These are phyloP conservation scores for Sclerotinia subarctica DNA, from an alignment of 2,329 filamentous ascomycete genomes.

Conservation along the genomic window DNA sequence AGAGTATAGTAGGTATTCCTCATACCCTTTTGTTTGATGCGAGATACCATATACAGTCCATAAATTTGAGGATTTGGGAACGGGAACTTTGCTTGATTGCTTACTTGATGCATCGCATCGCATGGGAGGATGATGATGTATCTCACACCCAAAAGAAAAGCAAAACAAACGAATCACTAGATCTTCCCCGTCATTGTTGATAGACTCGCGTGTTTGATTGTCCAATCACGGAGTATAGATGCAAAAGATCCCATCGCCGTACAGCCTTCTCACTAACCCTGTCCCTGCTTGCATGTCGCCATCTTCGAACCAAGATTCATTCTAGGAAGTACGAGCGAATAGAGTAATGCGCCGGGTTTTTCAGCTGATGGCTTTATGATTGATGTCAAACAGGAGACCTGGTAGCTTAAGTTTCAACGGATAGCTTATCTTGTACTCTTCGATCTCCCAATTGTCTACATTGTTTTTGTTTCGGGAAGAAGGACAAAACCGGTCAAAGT, in stretches of 20 bases:
- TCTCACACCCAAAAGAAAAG: not conserved
- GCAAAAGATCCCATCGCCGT: not conserved
- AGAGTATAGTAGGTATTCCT: too few species aligned
- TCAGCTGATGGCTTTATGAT: slow-evolving; percentile 2
- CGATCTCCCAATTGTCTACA: not conserved
- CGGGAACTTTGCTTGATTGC: not conserved
- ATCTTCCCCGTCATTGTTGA: slow-evolving; percentile 5
- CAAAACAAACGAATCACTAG: not conserved
- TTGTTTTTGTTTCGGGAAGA: not conserved
- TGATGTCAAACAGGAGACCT: not conserved
- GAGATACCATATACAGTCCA: not conserved
- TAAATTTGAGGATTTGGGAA: not conserved
- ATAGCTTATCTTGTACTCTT: not conserved
- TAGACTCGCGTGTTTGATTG: not conserved
- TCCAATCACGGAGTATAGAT: not conserved
- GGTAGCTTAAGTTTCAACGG: not conserved
- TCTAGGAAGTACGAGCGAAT: not conserved
- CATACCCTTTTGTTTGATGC: not conserved
- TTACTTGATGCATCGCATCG: not conserved
- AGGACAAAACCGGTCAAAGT: too few species aligned
- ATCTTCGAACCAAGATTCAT: slow-evolving; percentile 12
- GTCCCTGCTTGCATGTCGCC: slow-evolving; percentile 11
- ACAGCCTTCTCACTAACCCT: not conserved
- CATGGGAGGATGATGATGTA: not conserved
- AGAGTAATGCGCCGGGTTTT: not conserved